These are phyloP conservation scores for Allium fistulosum DNA, from an alignment of 106 monocot species.

Conservation along the genomic window DNA sequence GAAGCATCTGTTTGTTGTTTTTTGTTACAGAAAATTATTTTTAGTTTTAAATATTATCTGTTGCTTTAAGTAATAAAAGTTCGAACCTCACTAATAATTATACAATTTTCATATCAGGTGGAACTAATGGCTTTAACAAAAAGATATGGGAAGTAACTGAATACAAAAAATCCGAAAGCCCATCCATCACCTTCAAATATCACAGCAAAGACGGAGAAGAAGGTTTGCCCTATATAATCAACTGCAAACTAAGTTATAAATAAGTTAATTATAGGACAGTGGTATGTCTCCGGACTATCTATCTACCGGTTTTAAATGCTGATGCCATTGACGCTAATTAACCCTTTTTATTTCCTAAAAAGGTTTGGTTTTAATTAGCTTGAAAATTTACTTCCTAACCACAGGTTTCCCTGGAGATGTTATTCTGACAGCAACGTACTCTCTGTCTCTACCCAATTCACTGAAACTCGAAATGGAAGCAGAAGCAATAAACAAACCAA, in stretches of 20 bases:
- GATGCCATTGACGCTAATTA: too few species aligned
- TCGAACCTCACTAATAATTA: too few species aligned
- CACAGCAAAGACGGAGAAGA: slow-evolving; percentile 69
- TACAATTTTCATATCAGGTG: slow-evolving; percentile 26
- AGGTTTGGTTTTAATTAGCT: too few species aligned
- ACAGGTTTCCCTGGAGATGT: slow-evolving; percentile 77
- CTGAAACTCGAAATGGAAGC: slow-evolving; percentile 52
- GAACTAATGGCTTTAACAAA: slow-evolving; percentile 63
- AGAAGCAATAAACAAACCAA: slow-evolving; percentile 26
- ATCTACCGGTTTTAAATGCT: too few species aligned
- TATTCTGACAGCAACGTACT: slow-evolving; percentile 51
- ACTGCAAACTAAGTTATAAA: too few species aligned
- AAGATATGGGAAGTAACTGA: slow-evolving; percentile 63
- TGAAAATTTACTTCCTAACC: neutral
- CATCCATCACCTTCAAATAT: slow-evolving; percentile 62
- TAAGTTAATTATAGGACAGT: too few species aligned
- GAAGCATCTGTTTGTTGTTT: too few species aligned
- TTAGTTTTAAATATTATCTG: too few species aligned
- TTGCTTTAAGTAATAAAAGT: too few species aligned
- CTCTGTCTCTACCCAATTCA: slow-evolving; percentile 37
- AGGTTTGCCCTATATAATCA: slow-evolving; percentile 24
- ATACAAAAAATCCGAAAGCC: slow-evolving; percentile 31
- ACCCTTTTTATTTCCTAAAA: too few species aligned
- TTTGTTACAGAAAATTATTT: too few species aligned
- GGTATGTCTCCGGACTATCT: too few species aligned